phyloP scores from a whole-genome alignment of 441 rosid species.

The Croton laevigatus region DNA sequence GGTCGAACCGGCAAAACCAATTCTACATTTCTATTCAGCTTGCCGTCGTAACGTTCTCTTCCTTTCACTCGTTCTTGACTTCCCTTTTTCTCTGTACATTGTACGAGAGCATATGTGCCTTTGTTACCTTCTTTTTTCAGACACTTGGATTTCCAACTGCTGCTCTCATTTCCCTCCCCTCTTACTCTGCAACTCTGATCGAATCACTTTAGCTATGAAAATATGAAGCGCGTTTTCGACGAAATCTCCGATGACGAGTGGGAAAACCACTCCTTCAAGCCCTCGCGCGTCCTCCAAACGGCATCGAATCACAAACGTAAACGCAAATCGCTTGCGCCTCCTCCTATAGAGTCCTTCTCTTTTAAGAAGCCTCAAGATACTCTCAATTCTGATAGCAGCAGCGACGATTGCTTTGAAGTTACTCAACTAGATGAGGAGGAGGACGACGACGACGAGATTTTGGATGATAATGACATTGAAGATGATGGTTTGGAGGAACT shows the following conservation, averaged over 20 bases:
- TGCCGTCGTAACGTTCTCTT: neutral
- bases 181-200: neutral
- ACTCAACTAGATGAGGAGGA: conserved; percentile 17
- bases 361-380: conserved; percentile 22
- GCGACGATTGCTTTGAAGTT: conserved; percentile 49
- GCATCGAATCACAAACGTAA: conserved; percentile 25
- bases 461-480: conserved; percentile 58
- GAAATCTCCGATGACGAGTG: conserved; percentile 95
- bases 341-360: conserved; percentile 75
- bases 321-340: conserved; percentile 24
- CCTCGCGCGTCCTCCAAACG: conserved; percentile 65
- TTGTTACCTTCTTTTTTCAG: neutral
- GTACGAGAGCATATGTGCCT: conserved; percentile 3
- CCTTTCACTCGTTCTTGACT: neutral
- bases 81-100: neutral
- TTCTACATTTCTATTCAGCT: neutral
- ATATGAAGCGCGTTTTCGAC: conserved; percentile 75
- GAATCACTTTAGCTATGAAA: neutral
- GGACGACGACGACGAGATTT: conserved; percentile 18
- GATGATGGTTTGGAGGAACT: conserved; percentile 28
- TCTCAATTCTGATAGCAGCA: conserved; percentile 18
- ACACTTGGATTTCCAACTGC: neutral
- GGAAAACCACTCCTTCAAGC: conserved; percentile 67
- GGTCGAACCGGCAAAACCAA: neutral
- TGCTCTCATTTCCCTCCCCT: neutral